Conservation (phyloP, 164 flowering plant species). For the Piper longum region DNA sequence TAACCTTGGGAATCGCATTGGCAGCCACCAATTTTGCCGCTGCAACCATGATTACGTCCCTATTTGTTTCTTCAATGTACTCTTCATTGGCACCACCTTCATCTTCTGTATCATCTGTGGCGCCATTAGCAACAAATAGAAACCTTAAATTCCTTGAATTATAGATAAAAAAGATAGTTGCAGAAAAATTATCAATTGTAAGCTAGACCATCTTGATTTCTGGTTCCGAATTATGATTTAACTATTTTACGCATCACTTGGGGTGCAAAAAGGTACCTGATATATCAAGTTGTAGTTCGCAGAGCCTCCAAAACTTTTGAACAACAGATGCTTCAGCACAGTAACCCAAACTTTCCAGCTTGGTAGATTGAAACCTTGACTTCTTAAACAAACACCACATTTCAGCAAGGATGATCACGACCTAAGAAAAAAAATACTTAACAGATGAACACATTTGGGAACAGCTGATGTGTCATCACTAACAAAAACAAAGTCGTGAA, state of each 20-base stretch:
- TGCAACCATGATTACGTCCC: conserved; percentile 75
- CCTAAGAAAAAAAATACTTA: conserved; percentile 27
- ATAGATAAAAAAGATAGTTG: neutral
- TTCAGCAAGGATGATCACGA: conserved; percentile 65
- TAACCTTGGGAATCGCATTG: conserved; percentile 69
- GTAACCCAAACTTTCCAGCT: conserved; percentile 58
- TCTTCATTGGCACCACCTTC: conserved; percentile 63
- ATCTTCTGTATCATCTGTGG: conserved; percentile 79
- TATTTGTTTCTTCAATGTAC: conserved; percentile 81
- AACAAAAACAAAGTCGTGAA: neutral
- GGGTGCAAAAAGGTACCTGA: conserved; percentile 34
- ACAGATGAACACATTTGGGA: neutral
- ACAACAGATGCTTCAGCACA: conserved; percentile 42
- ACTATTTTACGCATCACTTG: neutral
- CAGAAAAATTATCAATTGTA: no score
- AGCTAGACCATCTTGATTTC: no score
- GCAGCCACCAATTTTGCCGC: conserved; percentile 72
- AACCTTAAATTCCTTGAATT: neutral
- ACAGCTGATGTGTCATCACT: neutral
- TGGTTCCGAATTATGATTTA: no score
- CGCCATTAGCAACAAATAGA: neutral
- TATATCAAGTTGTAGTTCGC: conserved; percentile 54
- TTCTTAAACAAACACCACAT: conserved; percentile 66
- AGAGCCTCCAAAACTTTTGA: conserved; percentile 70
- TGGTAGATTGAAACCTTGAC: conserved; percentile 47